phyloP scores from a whole-genome alignment of 2,329 filamentous ascomycete genomes.

The Colletotrichum sidae region DNA sequence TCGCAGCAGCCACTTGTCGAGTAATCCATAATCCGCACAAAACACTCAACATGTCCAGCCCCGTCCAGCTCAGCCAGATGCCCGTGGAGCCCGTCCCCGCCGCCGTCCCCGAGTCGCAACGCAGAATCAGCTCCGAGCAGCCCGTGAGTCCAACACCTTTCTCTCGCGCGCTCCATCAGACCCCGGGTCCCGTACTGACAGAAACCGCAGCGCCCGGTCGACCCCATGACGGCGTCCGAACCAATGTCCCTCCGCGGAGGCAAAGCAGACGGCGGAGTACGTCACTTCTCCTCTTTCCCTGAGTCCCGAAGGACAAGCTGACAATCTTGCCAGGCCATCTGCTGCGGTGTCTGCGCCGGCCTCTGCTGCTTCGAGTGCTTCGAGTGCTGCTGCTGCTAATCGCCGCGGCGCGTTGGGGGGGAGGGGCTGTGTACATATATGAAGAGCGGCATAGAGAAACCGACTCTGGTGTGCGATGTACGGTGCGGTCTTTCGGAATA shows the following conservation, averaged over 20 bases:
- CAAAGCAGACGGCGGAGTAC: constrained; percentile 49
- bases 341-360: constrained; percentile 54
- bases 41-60: constrained; percentile 19
- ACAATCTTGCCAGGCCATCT: constrained; percentile 46
- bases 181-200: neutral
- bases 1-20: neutral
- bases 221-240: constrained; percentile 49
- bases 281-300: constrained; percentile 16
- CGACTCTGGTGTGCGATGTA: too few species aligned
- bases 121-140: constrained; percentile 46
- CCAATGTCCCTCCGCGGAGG: constrained; percentile 48
- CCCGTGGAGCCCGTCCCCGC: constrained; percentile 47
- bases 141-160: constrained; percentile 45
- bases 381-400: constrained; percentile 44
- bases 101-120: constrained; percentile 39
- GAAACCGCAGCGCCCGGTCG: constrained; percentile 44
- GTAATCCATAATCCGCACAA: constrained; percentile 14
- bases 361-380: constrained; percentile 53
- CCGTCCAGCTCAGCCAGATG: constrained; percentile 43
- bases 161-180: too few species aligned
- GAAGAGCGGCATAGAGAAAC: too few species aligned
- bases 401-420: neutral
- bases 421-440: too few species aligned
- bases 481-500: too few species aligned
- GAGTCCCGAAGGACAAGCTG: neutral